A percentile compares a stretch with the other conserved stretches of the same genome.
Conservation (phyloP, 2,329 filamentous ascomycete genomes). For the Zasmidium angulare region DNA sequence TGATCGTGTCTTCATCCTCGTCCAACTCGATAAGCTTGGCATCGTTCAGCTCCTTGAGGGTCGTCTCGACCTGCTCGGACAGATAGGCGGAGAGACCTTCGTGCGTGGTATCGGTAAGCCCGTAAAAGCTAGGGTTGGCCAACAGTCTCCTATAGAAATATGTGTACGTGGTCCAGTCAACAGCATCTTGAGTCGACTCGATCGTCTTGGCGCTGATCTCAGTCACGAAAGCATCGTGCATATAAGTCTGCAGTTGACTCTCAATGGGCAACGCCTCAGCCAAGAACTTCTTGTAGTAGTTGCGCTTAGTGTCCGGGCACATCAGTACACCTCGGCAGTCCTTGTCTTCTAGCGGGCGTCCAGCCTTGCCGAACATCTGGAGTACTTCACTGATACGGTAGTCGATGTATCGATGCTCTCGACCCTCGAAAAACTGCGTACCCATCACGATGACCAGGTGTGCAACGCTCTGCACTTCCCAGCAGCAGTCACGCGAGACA, state of each 20-base stretch:
- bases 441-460: slow-evolving; percentile 96
- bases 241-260: slow-evolving; percentile 84
- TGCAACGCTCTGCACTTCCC: slow-evolving; percentile 85
- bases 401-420: slow-evolving; percentile 95
- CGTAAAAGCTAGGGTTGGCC: slow-evolving; percentile 96
- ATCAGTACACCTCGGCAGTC: slow-evolving; percentile 90
- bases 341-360: slow-evolving; percentile 74
- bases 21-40: slow-evolving; percentile 96
- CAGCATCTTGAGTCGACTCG: slow-evolving; percentile 90
- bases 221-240: slow-evolving; percentile 94
- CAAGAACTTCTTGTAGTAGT: slow-evolving; percentile 98
- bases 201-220: slow-evolving; percentile 97
- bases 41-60: slow-evolving; percentile 83
- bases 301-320: slow-evolving; percentile 89
- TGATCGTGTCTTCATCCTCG: slow-evolving; percentile 79
- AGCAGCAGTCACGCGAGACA: slow-evolving; percentile 85
- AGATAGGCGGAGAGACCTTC: slow-evolving; percentile 92
- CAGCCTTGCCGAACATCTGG: slow-evolving; percentile 96
- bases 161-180: slow-evolving; percentile 97
- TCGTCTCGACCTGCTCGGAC: slow-evolving; percentile 91
- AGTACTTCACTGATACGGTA: slow-evolving; percentile 91
- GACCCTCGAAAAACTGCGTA: slow-evolving; percentile 94
- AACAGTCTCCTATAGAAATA: slow-evolving; percentile 96
- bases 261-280: slow-evolving; percentile 95
- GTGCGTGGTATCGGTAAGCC: slow-evolving; percentile 81